Conservation (phyloP, 495 filamentous ascomycete genomes). For the Neurospora africana region DNA sequence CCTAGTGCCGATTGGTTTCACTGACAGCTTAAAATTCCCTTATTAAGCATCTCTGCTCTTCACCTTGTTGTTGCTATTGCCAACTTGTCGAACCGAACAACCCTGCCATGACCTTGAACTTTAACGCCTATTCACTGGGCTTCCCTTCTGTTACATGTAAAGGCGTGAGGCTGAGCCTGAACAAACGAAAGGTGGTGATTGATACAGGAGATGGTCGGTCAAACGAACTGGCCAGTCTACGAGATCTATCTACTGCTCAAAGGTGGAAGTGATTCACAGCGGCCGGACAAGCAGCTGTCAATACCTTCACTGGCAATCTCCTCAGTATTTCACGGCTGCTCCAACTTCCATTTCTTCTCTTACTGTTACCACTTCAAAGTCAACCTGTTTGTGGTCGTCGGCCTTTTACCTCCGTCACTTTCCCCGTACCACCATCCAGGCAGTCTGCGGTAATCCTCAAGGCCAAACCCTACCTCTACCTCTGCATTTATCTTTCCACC, state of each 20-base stretch:
- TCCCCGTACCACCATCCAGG: background rate
- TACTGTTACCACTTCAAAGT: background rate
- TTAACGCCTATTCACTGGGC: background rate
- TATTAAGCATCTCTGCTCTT: background rate
- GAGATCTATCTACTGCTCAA: too few relatives aligned
- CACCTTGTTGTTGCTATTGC: background rate
- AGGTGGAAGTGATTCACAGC: too few relatives aligned
- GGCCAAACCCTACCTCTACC: background rate
- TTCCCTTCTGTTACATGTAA: background rate
- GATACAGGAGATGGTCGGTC: too few relatives aligned
- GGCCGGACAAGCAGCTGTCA: too few relatives aligned
- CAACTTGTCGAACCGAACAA: background rate
- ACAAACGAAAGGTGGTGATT: too few relatives aligned
- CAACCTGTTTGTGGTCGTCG: background rate
- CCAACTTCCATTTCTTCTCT: background rate
- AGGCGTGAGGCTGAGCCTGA: too few relatives aligned
- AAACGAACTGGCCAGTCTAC: too few relatives aligned
- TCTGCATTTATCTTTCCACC: background rate
- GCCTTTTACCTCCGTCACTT: background rate
- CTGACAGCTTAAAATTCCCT: background rate
- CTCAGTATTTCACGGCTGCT: background rate
- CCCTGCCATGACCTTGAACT: background rate
- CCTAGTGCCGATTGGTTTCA: background rate
- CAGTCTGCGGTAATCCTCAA: background rate
- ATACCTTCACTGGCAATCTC: background rate